Conservation (phyloP, 2,329 filamentous ascomycete genomes). For the Simplicillium sp. region DNA sequence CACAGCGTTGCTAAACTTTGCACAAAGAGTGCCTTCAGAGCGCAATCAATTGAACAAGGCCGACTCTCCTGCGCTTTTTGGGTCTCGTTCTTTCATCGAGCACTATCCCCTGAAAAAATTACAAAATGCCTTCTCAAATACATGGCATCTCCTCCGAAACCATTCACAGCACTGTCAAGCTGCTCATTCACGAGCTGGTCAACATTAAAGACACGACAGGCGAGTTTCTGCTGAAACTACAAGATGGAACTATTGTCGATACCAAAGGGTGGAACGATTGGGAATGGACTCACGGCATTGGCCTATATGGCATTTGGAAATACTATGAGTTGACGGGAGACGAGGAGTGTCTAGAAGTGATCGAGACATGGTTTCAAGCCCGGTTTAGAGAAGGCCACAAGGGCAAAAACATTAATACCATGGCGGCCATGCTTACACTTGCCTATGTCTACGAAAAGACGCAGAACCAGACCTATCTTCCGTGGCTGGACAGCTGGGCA, state of each 20-base stretch:
- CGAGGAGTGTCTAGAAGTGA: constrained; percentile 49
- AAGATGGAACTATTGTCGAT: constrained; percentile 68
- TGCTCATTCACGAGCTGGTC: constrained; percentile 64
- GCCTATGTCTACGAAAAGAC: constrained; percentile 73
- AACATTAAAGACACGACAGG: constrained; percentile 70
- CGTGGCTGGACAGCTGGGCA: constrained; percentile 73
- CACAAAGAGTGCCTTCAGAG: no score
- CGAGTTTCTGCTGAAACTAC: constrained; percentile 60
- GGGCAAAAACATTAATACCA: constrained; percentile 80
- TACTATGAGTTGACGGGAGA: constrained; percentile 67
- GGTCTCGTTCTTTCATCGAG: no score
- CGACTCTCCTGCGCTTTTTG: no score
- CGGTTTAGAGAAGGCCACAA: constrained; percentile 63
- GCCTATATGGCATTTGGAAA: constrained; percentile 73
- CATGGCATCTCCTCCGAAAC: constrained; percentile 36
- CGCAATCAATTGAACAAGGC: no score
- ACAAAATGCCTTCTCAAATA: constrained; percentile 21
- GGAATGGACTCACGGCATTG: constrained; percentile 77
- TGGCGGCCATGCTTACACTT: constrained; percentile 68
- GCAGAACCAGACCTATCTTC: constrained; percentile 56
- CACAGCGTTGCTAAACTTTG: no score
- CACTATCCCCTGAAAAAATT: no score
- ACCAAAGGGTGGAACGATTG: constrained; percentile 79
- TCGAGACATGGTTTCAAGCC: constrained; percentile 63
- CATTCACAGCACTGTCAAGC: constrained; percentile 47